phyloP scores from a whole-genome alignment of 345 rosid species.

The Geranium brycei region DNA sequence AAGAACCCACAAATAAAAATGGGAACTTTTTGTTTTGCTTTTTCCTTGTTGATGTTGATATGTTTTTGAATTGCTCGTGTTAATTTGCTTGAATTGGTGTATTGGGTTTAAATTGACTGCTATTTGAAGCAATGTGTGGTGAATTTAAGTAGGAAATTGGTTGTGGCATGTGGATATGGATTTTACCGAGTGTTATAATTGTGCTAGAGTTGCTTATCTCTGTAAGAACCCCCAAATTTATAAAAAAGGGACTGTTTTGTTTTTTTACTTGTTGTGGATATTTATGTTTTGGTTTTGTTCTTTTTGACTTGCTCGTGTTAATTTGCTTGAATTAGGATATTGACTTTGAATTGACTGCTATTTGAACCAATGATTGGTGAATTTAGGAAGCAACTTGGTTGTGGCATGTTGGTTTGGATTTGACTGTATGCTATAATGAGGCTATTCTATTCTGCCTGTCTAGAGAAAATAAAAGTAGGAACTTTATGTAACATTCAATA shows the following conservation, averaged over 20 bases:
- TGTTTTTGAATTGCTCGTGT: background rate
- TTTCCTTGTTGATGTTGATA: background rate
- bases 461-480: too few species aligned
- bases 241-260: background rate
- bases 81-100: too few species aligned
- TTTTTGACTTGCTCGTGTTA: background rate
- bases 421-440: background rate
- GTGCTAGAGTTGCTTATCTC: slow-evolving; percentile 73
- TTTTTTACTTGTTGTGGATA: background rate
- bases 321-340: background rate
- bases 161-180: background rate
- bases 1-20: slow-evolving; percentile 8
- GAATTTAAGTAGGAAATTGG: background rate
- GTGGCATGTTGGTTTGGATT: background rate
- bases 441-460: too few species aligned
- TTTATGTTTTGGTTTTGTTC: background rate
- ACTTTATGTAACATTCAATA: too few species aligned
- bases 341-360: background rate
- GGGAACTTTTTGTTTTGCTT: background rate
- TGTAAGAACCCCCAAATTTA: slow-evolving; percentile 28
- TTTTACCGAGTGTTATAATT: too few species aligned
- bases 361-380: background rate
- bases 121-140: background rate
- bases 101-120: background rate
- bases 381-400: background rate